Conservation (phyloP, 192 early-diverging fungal species). For the Dispira simplex region DNA sequence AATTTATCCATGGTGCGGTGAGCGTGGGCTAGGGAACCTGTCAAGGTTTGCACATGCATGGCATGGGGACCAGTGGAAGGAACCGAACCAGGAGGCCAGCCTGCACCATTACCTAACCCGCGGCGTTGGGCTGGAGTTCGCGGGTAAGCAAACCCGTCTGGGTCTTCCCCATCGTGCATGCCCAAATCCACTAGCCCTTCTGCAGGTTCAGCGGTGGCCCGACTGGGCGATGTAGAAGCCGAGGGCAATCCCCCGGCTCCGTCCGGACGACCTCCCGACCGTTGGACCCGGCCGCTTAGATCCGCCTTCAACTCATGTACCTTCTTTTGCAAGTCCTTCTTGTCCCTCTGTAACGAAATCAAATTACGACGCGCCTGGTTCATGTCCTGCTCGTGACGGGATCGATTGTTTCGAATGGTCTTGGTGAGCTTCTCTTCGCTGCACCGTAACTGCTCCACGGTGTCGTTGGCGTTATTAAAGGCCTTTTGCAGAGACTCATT, state of each 20-base stretch:
- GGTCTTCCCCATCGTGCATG: neutral
- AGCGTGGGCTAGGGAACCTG: conserved; percentile 19
- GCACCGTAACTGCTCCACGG: conserved; percentile 39
- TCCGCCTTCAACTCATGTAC: conserved; percentile 41
- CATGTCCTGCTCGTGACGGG: conserved; percentile 48
- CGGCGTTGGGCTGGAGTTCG: conserved; percentile 19
- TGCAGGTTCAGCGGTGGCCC: neutral
- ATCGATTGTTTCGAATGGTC: conserved; percentile 30
- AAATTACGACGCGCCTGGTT: conserved; percentile 31
- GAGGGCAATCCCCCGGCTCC: conserved; percentile 8
- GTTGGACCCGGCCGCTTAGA: conserved; percentile 30
- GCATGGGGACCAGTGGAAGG: neutral
- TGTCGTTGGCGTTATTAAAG: conserved; percentile 31
- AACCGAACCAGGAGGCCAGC: conserved; percentile 1
- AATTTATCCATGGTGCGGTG: conserved; percentile 38
- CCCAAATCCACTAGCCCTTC: neutral
- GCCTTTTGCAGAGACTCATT: conserved; percentile 36
- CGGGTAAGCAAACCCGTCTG: conserved; percentile 14
- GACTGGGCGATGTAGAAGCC: conserved; percentile 1
- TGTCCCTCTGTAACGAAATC: conserved; percentile 42
- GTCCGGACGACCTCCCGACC: conserved; percentile 17
- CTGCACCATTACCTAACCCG: conserved; percentile 5
- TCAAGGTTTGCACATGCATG: conserved; percentile 8
- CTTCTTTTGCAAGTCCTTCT: conserved; percentile 29
- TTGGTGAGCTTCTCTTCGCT: conserved; percentile 33